Base-by-base conservation (phyloP, 805 yeast species). In the Pichia exigua region DNA sequence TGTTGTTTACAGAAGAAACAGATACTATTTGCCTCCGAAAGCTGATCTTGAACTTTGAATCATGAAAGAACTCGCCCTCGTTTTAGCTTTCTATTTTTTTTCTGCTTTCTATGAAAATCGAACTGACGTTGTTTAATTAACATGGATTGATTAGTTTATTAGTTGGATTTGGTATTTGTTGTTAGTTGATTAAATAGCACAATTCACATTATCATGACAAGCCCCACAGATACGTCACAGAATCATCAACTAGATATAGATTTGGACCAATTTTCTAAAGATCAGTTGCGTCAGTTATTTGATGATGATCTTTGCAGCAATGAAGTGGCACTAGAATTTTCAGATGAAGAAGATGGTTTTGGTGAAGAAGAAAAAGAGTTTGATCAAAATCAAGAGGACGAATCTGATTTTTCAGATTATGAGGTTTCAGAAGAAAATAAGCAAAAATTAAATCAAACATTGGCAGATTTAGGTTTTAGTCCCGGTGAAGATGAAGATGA, bases 401-500 rank as follows among this genome's bases (percentile, higher is more conserved):
- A 45, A 17, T 42, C 46, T 5, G 54, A 51, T 35, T 27, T 35
- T 20, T 50, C 53, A 1, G 53, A 56, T 28, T 55, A 53, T 44
- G 61, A 56, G 17, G 62, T 56, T 26, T 59, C 59, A 21, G 20
- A 51, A 18, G 51, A 55, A 22, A 51, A 51, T 13, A 53, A 54
- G 32, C 45, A 51, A 35, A 45, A 55, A 60, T 55, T 45, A 61
- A 56, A 35, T 35, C 54, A 49, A 44, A 63, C 61, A 21, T 58
- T 54, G 39, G 60, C 56, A 6, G 60, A 54, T 40, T 57, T 63
- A 45, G 67, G 68, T 4, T 64, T 61, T 49, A 59, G 62, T 46
- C 70, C 67, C 10, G 18, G 42, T 20, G 69, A 57, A 30, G 64
- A 62, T n/a, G 64, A 60, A 20, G 64, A 60, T 46, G 63, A 56